Evolutionary conservation across 2,329 filamentous ascomycete species (phyloP), one percentile per base, ranked within the genome.

Genomic region (Ceratocystis cacaofunesta): DNA sequence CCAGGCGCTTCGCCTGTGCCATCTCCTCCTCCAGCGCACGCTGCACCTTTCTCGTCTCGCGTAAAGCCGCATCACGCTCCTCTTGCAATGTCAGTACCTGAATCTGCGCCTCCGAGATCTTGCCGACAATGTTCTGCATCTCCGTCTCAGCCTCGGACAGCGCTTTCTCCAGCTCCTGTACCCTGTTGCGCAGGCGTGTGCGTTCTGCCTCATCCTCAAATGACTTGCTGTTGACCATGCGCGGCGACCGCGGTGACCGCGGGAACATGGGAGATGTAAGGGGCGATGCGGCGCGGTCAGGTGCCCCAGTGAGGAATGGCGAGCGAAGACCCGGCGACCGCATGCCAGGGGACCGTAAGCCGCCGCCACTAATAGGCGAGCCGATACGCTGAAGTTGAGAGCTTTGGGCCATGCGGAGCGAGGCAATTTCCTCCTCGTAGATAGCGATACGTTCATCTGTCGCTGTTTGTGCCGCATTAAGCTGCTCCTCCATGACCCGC

Each of bases 121-220:
- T 82, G 67, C 85, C 80, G 17, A 94, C 86, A 5, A 94, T 89
- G 72, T 89, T 85, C 71, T 90, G 85, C 87, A 94, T 92, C 75
- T 92, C 89, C 60, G 79, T 80, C 72, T 94, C 90, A 10, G 75
- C 74, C 44, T 76, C 74, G 7, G 74, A 73, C 2, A 77, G 74
- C 17, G 92, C 87, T 71, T 84, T 86, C 78, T 99, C 94, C 2
- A 99, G 83, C 75, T 96, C 90, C 66, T 84, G 78, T 6, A 97
- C 89, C 68, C 88, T 85, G 68, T 84, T 83, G 73, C 91, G 88
- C 43, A 99, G 83, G 67, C 83, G 79, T 68, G 88, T 83, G 63
- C 92, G 85, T 76, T 90, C 85, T 12, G 85, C 82, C 62, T 87
- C 87, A 69, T 94, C 86, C 12, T 85, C 83, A 28, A 88, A 86